phyloP scores from a whole-genome alignment of 75 land plant species.

The Sequoia sempervirens region DNA sequence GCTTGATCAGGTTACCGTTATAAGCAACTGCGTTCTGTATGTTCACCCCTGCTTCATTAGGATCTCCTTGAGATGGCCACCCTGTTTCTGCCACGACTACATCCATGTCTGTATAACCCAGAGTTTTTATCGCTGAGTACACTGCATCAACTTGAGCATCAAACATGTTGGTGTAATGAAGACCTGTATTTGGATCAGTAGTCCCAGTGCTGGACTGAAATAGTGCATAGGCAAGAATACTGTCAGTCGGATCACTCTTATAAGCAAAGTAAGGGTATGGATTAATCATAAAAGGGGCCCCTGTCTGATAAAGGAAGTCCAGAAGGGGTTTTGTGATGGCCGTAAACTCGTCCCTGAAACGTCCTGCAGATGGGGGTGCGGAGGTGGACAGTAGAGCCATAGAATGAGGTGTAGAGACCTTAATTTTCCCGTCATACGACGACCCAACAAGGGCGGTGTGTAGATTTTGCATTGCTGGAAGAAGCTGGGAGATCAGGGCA shows the following conservation, averaged over 20 bases:
- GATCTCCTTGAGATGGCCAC: conserved; percentile 80
- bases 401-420: conserved; percentile 74
- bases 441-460: conserved; percentile 46
- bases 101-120: conserved; percentile 61
- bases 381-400: conserved; percentile 58
- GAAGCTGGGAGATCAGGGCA: conserved; percentile 37
- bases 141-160: conserved; percentile 91
- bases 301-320: conserved; percentile 51
- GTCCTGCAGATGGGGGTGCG: conserved; percentile 74
- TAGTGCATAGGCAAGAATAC: conserved; percentile 72
- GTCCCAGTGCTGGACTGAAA: conserved; percentile 48
- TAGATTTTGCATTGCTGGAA: conserved; percentile 81
- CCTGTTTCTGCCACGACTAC: conserved; percentile 82
- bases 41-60: conserved; percentile 50
- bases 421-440: conserved; percentile 28
- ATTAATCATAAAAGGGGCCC: conserved; percentile 68
- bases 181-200: conserved; percentile 45
- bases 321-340: conserved; percentile 56
- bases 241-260: conserved; percentile 45
- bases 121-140: conserved; percentile 66
- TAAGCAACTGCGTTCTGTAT: conserved; percentile 59
- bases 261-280: conserved; percentile 81
- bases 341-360: conserved; percentile 25
- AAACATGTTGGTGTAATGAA: conserved; percentile 79
- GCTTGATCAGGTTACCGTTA: conserved; percentile 60